Evolutionary conservation across 2,329 filamentous ascomycete species (phyloP), one percentile per base, ranked within the genome.

Genomic region (Metarhizium anisopliae): DNA sequence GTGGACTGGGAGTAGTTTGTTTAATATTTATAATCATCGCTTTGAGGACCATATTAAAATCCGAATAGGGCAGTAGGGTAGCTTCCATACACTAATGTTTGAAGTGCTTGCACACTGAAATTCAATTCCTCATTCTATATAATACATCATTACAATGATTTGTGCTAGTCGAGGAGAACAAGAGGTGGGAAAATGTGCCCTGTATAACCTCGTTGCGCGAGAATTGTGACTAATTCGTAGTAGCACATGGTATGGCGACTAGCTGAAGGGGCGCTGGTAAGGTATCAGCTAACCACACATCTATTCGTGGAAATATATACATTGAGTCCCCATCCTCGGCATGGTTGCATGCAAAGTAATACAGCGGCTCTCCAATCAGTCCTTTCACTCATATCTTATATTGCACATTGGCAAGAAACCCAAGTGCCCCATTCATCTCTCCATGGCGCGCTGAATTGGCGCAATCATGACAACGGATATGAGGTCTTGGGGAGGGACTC

Each of bases 401-500:
- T 42, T n/a, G 8, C 45, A 42, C 38, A 20, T 51, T 36, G 13
- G 18, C 38, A 20, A 30, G 7, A 10, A 25, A 20, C 38, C 29
- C 11, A 18, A 36, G 47, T 25, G 40, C 13, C 43, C 11, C 29
- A 29, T 36, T 36, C 18, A 30, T n/a, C 36, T 43, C 36, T 35
- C 51, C 42, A 40, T 43, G 7, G 40, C 35, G 14, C 38, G 10
- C 11, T 42, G 16, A 32, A 32, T 25, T 16, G 30, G 50, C 53
- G 42, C 20, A 13, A 51, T 73, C 68, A 79, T 70, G 75, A 80
- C 56, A 97, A 81, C 43, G 93, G 93, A 72, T 94, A 95, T 59
- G 89, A 85, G 18, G 89, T 91, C 62, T 83, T 76, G 35, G 90
- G 87, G 16, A 93, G 81, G 56, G 92, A 86, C 75, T 96, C 83